Percentiles rank a stretch among this genome's conserved stretches.
These are phyloP conservation scores for Phytophthora colocasiae DNA, from an alignment of 352 stramenopile genomes.

Conservation along the genomic window DNA sequence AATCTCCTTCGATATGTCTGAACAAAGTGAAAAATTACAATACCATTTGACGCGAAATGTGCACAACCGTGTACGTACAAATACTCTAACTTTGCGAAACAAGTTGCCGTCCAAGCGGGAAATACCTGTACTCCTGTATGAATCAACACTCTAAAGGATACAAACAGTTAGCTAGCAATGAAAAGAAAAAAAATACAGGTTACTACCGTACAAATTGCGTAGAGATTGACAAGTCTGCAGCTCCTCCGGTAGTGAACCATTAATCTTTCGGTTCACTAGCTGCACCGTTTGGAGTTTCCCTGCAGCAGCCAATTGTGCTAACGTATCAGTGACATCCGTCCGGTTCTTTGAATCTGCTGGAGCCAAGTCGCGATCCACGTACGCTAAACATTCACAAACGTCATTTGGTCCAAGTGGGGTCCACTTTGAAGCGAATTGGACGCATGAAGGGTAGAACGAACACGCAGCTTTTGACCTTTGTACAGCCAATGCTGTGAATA, in stretches of 20 bases:
- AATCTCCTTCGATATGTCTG: conserved; percentile 41
- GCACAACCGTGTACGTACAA: conserved; percentile 31
- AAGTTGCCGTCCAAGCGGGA: conserved; percentile 28
- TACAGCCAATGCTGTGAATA: conserved; percentile 29
- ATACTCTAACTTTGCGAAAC: conserved; percentile 44
- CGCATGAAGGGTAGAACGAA: conserved; percentile 18
- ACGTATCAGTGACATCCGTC: conserved; percentile 25
- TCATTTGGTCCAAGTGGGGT: neutral
- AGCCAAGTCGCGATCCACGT: conserved; percentile 40
- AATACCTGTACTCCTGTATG: conserved; percentile 36
- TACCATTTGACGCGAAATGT: neutral
- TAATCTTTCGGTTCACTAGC: conserved; percentile 38
- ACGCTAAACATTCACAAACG: conserved; percentile 32
- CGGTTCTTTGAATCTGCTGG: conserved; percentile 15
- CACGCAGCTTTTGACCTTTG: conserved; percentile 12
- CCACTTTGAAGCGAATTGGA: conserved; percentile 20
- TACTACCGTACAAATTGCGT: conserved; percentile 38
- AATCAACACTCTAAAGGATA: conserved; percentile 36
- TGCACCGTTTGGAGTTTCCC: conserved; percentile 37
- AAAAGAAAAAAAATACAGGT: neutral
- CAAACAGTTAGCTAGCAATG: neutral
- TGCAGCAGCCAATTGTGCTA: conserved; percentile 24
- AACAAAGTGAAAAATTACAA: neutral
- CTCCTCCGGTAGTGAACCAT: conserved; percentile 33
- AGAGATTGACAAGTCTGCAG: conserved; percentile 26